Conservation (phyloP, 202 grass and related monocot species). For the Cymbopogon flexuosus region DNA sequence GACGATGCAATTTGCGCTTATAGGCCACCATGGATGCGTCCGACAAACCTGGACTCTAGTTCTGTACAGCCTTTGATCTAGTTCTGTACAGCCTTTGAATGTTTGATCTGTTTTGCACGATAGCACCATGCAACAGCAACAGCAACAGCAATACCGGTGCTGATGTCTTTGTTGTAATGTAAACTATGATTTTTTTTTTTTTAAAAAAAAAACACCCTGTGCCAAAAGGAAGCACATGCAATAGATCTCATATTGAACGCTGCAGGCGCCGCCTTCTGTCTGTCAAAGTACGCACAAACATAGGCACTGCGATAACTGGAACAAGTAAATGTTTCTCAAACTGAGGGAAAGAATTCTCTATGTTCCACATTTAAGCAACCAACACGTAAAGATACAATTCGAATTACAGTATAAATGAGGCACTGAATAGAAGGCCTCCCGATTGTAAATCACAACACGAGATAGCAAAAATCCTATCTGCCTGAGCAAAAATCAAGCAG, state of each 20-base stretch:
- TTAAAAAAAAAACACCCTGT: not conserved
- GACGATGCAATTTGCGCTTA: slow-evolving; percentile 44
- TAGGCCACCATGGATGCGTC: slow-evolving; percentile 65
- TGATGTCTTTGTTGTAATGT: not conserved
- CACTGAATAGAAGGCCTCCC: not conserved
- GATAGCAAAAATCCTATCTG: slow-evolving; percentile 9
- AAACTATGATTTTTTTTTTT: not conserved
- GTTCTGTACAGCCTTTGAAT: slow-evolving; percentile 48
- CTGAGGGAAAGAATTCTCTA: not conserved
- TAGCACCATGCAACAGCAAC: not conserved
- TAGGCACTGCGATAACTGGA: not conserved
- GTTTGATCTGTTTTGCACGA: slow-evolving; percentile 39
- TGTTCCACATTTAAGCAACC: not conserved
- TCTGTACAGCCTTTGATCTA: slow-evolving; percentile 49
- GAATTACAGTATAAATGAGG: not conserved
- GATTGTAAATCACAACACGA: not conserved
- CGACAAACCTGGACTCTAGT: slow-evolving; percentile 31
- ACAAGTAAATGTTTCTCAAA: not conserved
- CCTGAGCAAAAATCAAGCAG: not conserved
- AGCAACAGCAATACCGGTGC: too few species aligned
- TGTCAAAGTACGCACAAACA: not conserved
- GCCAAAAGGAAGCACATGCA: too few species aligned
- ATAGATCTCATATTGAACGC: not conserved
- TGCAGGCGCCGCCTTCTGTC: too few species aligned
- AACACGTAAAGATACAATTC: not conserved